Evolutionary conservation across 768 basidiomycete genomes (phyloP), one percentile per base, ranked within the genome.

Genomic region (Lactarius quietus): DNA sequence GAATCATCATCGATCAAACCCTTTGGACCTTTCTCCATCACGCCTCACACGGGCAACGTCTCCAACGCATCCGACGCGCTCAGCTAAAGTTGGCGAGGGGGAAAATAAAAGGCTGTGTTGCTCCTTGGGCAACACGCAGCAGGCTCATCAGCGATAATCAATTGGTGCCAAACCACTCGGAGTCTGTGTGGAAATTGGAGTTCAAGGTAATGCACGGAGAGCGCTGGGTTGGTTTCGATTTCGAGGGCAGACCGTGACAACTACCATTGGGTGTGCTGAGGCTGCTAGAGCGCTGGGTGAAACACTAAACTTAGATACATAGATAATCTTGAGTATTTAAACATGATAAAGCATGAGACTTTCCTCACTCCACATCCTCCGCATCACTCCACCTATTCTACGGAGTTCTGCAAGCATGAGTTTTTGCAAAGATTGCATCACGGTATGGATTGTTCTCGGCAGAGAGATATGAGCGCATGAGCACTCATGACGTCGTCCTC

Each of bases 341-440:
- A 41, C 29, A 8, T 14, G 45, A 48, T 12, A 6, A 23, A 45
- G 15, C 20, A 33, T 33, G 29, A n/a, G 20, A 12, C 36, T 43
- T n/a, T n/a, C n/a, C n/a, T n/a, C n/a, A n/a, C 36, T 23, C 38
- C 45, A 33, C 28, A 23, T n/a, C n/a, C 17, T 63, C 29, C 29
- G 20, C 41, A n/a, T 29, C 62, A 31, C 35, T 18, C 23, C 28
- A 10, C 54, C 39, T 28, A 17, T 29, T 31, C 31, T 23, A 26
- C 29, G 23, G 14, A 3, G 35, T 28, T 33, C 29, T 26, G 29
- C 38, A 55, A 20, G 2, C 56, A 84, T 85, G 84, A 81, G 80
- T 73, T 76, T 84, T 64, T 85, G 85, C 75, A 75, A 79, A 64
- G 73, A 87, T 69, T 88, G 86, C 63, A 65, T 86, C 61, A 78